Base-by-base conservation (phyloP, 768 basidiomycete species). In the Boletus sensibilis region DNA sequence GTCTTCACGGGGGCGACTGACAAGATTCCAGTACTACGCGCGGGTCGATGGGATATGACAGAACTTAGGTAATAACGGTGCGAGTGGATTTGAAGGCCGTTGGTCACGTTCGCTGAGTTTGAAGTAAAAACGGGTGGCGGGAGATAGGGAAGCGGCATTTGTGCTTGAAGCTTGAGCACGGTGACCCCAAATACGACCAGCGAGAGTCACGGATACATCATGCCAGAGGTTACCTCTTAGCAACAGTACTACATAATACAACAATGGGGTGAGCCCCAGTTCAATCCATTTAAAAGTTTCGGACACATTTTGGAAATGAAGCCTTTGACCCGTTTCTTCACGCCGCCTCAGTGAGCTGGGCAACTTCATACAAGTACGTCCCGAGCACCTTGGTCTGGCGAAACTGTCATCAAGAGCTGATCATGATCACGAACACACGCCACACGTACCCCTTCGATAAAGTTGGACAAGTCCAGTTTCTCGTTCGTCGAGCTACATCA, bases 381-480 rank as follows among this genome's bases (percentile, higher is more conserved):
- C 72, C 70, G 7, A 72, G 57, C n/a, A 72, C 72, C 52, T 68
- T 73, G 41, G 68, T 72, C 70, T 72, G 49, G 33, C 46, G 35
- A 45, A 27, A 54, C 21, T 0, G 21, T 21, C 16, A 38, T 64
- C 51, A 58, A 39, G 16, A 44, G 27, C 31, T 20, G 41, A 34
- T 40, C 43, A 25, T 18, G 25, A 10, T n/a, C 39, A 52, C 18
- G 2, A 50, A 3, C n/a, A 52, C 29, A 13, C 52, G 20, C 44
- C 18, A 68, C 85, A 70, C 73, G 16, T 52, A 88, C 92, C 66
- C 88, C 90, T 72, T 91, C 76, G 57, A 97, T 87, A 73, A 87
- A 97, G 78, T 98, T 98, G 46, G 84, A 85, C 50, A 77, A 77
- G 73, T 98, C 94, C 50, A 98, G 78, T 73, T 98, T 98, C 80